A percentile compares a stretch with the other conserved stretches of the same genome.
These are phyloP conservation scores for Zarea fungicola DNA, from an alignment of 2,329 filamentous ascomycete genomes.

Conservation along the genomic window DNA sequence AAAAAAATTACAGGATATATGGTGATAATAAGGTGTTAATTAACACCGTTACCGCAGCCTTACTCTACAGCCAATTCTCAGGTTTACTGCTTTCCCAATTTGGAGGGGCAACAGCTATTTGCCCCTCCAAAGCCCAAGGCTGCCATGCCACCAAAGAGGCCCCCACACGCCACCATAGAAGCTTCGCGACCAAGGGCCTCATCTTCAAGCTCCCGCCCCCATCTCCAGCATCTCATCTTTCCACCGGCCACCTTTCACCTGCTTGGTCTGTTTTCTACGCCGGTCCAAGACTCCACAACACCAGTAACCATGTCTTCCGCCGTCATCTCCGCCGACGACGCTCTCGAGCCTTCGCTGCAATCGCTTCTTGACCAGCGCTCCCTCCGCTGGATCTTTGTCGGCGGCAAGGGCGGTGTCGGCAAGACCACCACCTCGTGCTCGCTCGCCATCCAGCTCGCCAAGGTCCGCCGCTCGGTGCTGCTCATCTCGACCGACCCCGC, in stretches of 20 bases:
- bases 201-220: neutral
- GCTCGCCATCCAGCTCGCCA: constrained; percentile 93
- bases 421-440: constrained; percentile 99
- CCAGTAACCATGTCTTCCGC: constrained; percentile 33
- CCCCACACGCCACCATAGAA: neutral
- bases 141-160: neutral
- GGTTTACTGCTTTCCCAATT: too few species aligned
- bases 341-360: constrained; percentile 88
- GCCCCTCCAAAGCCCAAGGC: neutral
- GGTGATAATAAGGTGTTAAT: too few species aligned
- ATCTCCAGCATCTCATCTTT: neutral
- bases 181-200: neutral
- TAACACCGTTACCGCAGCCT: too few species aligned
- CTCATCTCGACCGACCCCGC: constrained; percentile 98
- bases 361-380: constrained; percentile 92
- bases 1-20: too few species aligned
- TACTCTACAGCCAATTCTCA: too few species aligned
- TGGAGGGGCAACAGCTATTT: constrained; percentile 1
- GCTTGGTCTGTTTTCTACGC: neutral
- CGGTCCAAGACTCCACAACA: neutral
- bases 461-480: constrained; percentile 88
- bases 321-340: constrained; percentile 52
- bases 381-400: constrained; percentile 98
- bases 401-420: constrained; percentile 95
- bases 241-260: neutral